A percentile compares a stretch with the other conserved stretches of the same genome.
These are phyloP conservation scores for Tolypocladium guangdongense DNA, from an alignment of 2,329 filamentous ascomycete genomes.

Conservation along the genomic window DNA sequence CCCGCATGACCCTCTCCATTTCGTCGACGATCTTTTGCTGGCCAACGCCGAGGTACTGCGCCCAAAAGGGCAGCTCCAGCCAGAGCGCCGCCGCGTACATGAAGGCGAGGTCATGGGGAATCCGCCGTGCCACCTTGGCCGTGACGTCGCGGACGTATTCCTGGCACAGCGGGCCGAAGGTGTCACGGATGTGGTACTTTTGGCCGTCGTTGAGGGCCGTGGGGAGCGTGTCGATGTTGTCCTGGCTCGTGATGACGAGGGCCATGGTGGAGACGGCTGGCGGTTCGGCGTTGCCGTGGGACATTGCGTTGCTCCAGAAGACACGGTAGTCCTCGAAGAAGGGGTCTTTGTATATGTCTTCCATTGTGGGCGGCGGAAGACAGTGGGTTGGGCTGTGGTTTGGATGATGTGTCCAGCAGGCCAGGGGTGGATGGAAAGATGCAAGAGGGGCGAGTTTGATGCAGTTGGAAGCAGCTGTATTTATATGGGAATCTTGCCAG, in stretches of 20 bases:
- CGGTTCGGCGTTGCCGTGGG: neutral
- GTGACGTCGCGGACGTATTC: neutral
- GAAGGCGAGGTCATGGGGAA: neutral
- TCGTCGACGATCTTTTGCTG: neutral
- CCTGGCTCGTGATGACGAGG: neutral
- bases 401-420: too few species aligned
- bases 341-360: neutral
- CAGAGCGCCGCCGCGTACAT: neutral
- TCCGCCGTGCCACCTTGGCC: neutral
- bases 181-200: accelerated
- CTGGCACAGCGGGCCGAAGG: neutral
- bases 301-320: neutral
- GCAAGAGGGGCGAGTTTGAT: too few species aligned
- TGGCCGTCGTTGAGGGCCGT: neutral
- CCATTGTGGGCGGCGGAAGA: neutral
- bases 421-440: too few species aligned
- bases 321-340: neutral
- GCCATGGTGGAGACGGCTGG: neutral
- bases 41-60: neutral
- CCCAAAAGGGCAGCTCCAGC: neutral
- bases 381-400: too few species aligned
- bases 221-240: neutral
- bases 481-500: too few species aligned
- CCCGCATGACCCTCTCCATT: neutral
- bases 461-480: too few species aligned